A percentile compares a stretch with the other conserved stretches of the same genome.
Conservation (phyloP, 2,329 filamentous ascomycete genomes). For the Pseudocercospora crystallina region DNA sequence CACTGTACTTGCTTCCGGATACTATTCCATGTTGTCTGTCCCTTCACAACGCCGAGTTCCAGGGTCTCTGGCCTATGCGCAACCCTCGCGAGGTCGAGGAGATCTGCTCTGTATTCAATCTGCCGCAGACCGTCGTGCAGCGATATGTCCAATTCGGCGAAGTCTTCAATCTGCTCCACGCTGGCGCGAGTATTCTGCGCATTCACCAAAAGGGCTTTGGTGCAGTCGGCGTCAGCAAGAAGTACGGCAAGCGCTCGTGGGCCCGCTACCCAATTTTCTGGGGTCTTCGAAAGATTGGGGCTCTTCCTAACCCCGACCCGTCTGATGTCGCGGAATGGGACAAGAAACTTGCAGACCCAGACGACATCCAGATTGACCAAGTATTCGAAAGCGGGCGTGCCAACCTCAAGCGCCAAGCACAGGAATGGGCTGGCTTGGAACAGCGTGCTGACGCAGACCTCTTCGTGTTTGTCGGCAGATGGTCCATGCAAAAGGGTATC, state of each 20-base stretch:
- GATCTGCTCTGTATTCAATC: slow-evolving; percentile 65
- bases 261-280: slow-evolving; percentile 69
- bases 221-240: slow-evolving; percentile 66
- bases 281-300: slow-evolving; percentile 62
- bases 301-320: slow-evolving; percentile 65
- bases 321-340: slow-evolving; percentile 64
- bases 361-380: slow-evolving; percentile 54
- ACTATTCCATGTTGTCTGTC: slow-evolving; percentile 63
- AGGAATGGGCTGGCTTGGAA: slow-evolving; percentile 66
- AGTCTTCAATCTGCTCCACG: slow-evolving; percentile 67
- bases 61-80: slow-evolving; percentile 68
- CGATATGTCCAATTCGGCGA: slow-evolving; percentile 68
- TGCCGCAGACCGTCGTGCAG: slow-evolving; percentile 56
- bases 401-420: slow-evolving; percentile 59
- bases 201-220: slow-evolving; percentile 68
- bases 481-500: slow-evolving; percentile 69
- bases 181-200: slow-evolving; percentile 65
- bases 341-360: slow-evolving; percentile 52
- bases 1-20: slow-evolving; percentile 63
- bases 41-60: slow-evolving; percentile 69
- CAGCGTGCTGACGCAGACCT: slow-evolving; percentile 63
- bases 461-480: slow-evolving; percentile 68
- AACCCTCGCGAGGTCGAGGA: slow-evolving; percentile 61
- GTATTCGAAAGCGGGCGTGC: slow-evolving; percentile 55
- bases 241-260: slow-evolving; percentile 66